Conservation (phyloP, 768 basidiomycete species). For the Dioszegia hungarica region DNA sequence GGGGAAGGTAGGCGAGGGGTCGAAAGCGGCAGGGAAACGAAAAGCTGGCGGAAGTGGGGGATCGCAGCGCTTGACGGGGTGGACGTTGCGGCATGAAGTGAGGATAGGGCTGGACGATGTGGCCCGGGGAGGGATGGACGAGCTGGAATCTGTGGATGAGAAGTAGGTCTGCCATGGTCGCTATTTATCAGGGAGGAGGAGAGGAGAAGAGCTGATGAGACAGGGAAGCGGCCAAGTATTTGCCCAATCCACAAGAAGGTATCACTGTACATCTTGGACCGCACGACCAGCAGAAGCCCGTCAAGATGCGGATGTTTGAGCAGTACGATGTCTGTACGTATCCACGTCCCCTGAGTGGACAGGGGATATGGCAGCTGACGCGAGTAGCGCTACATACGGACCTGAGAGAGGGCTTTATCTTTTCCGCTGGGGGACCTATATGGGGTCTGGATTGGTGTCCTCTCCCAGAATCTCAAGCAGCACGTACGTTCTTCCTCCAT, state of each 20-base stretch:
- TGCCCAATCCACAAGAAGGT: slow-evolving; percentile 21
- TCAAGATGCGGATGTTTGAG: slow-evolving; percentile 23
- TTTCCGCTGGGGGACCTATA: slow-evolving; percentile 84
- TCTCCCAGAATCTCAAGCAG: slow-evolving; percentile 52
- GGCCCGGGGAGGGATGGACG: slow-evolving; percentile 18
- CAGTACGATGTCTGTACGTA: slow-evolving; percentile 22
- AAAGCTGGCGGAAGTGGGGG: slow-evolving; percentile 5
- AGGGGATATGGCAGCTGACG: slow-evolving; percentile 6
- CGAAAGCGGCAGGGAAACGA: no score
- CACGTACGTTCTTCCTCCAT: slow-evolving; percentile 8
- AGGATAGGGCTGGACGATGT: slow-evolving; percentile 33
- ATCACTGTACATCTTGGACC: slow-evolving; percentile 26
- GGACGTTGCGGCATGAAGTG: slow-evolving; percentile 30
- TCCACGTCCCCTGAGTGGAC: no score
- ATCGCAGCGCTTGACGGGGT: slow-evolving; percentile 3
- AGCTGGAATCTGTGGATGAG: slow-evolving; percentile 21
- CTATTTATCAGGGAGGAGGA: not conserved
- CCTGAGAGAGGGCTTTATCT: slow-evolving; percentile 50
- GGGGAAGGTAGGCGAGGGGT: no score
- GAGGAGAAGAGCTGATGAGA: not conserved
- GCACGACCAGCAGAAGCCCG: slow-evolving; percentile 18
- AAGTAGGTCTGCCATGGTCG: slow-evolving; percentile 12
- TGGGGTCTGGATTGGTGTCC: slow-evolving; percentile 95
- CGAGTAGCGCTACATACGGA: not conserved
- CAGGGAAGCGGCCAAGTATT: slow-evolving; percentile 21